phyloP scores from a whole-genome alignment of 805 yeast genomes.

The Nakazawaea molendinolei region DNA sequence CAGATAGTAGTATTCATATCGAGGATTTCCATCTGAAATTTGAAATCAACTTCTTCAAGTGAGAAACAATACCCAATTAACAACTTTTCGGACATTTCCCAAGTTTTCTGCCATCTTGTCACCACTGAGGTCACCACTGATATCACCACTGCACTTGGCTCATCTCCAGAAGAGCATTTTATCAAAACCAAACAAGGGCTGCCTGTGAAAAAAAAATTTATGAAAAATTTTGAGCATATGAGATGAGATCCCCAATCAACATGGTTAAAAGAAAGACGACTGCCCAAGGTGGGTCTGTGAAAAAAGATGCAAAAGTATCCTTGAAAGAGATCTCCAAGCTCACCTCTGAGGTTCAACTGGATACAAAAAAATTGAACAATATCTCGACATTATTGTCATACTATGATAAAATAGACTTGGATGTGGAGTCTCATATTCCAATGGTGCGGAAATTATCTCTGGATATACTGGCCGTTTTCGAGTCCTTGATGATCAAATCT shows the following conservation, averaged over 20 bases:
- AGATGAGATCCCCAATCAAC: neutral
- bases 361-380: constrained; percentile 48
- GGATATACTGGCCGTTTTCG: constrained; percentile 41
- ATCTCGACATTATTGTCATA: constrained; percentile 40
- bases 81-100: no score
- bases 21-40: no score
- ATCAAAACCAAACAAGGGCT: no score
- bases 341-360: constrained; percentile 23
- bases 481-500: constrained; percentile 36
- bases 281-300: no score
- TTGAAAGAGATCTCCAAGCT: constrained; percentile 20
- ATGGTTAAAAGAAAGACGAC: neutral
- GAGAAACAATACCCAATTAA: no score
- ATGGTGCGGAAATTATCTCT: constrained; percentile 33
- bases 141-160: no score
- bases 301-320: constrained; percentile 9
- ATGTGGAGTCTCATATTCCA: constrained; percentile 18
- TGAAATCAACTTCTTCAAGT: no score
- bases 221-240: neutral
- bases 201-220: no score
- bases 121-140: no score
- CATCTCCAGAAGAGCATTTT: no score
- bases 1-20: no score
- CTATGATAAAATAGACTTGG: constrained; percentile 21
- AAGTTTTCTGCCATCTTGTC: no score